A percentile compares a stretch with the other conserved stretches of the same genome.
Conservation (phyloP, 208 protist species). For the Strigomonas galati region DNA sequence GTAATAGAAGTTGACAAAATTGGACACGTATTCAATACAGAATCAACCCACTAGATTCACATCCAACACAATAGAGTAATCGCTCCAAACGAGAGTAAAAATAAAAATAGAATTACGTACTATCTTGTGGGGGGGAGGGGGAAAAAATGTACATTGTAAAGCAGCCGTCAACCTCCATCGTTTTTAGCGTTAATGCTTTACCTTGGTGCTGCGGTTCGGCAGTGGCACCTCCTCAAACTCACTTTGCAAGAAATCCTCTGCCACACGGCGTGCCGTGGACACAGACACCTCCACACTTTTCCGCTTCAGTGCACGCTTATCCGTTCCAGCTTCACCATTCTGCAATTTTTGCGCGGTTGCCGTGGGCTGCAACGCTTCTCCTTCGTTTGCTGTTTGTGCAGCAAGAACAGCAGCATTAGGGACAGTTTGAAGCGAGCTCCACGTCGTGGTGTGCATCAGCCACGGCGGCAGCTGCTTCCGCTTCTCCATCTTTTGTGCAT, state of each 20-base stretch:
- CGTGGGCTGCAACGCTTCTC: neutral
- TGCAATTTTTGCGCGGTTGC: neutral
- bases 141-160: too few relatives aligned
- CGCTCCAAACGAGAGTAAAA: too few relatives aligned
- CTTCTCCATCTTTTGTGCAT: slow-evolving; percentile 67
- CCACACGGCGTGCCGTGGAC: slow-evolving; percentile 9
- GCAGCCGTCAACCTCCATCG: too few relatives aligned
- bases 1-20: too few relatives aligned
- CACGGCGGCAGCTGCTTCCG: slow-evolving; percentile 76
- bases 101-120: too few relatives aligned
- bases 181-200: too few relatives aligned
- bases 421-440: slow-evolving; percentile 10
- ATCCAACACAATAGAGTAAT: too few relatives aligned
- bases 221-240: neutral
- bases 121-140: too few relatives aligned
- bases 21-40: too few relatives aligned
- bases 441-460: slow-evolving; percentile 39
- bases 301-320: neutral
- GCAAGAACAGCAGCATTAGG: neutral
- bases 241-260: neutral
- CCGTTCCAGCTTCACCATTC: neutral
- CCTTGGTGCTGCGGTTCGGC: neutral
- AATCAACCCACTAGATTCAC: too few relatives aligned
- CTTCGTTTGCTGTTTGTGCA: neutral
- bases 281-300: neutral